These are phyloP conservation scores for Stromatinia cepivora DNA, from an alignment of 2,329 filamentous ascomycete genomes.

Conservation along the genomic window DNA sequence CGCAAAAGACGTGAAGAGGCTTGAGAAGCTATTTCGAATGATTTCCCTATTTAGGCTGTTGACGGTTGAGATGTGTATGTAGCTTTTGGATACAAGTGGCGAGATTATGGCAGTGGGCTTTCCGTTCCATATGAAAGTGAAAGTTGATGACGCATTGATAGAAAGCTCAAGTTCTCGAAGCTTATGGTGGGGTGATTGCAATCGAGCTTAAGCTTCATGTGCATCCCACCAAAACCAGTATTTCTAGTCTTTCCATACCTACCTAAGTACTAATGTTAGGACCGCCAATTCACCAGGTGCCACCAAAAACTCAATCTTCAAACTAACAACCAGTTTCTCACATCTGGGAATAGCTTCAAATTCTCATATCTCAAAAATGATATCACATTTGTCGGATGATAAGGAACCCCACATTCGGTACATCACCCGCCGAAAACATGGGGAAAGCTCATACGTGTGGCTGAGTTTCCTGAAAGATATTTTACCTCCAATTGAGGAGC, in stretches of 20 bases:
- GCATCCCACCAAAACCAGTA: background rate
- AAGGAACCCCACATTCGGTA: constrained; percentile 10
- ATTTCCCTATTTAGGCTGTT: background rate
- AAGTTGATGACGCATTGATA: constrained; percentile 21
- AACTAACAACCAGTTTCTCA: background rate
- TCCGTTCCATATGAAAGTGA: background rate
- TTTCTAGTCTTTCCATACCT: background rate
- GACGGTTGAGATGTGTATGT: background rate
- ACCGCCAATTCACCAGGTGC: background rate
- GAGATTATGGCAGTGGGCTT: background rate
- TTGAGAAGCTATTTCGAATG: constrained; percentile 38
- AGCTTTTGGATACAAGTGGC: background rate
- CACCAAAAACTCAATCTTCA: no score
- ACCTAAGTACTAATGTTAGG: background rate
- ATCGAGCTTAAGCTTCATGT: no score
- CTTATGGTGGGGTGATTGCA: constrained; percentile 10
- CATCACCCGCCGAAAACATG: constrained; percentile 21
- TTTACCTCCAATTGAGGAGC: constrained; percentile 31
- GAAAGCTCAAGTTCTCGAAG: constrained; percentile 1
- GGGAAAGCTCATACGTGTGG: background rate
- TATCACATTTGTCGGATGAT: background rate
- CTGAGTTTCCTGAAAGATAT: constrained; percentile 21
- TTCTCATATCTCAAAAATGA: background rate
- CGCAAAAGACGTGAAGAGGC: constrained; percentile 34
- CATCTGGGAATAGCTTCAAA: constrained; percentile 12